Evolutionary conservation across 139 green algal species (phyloP).

Genomic region (Chlorella sp.): DNA sequence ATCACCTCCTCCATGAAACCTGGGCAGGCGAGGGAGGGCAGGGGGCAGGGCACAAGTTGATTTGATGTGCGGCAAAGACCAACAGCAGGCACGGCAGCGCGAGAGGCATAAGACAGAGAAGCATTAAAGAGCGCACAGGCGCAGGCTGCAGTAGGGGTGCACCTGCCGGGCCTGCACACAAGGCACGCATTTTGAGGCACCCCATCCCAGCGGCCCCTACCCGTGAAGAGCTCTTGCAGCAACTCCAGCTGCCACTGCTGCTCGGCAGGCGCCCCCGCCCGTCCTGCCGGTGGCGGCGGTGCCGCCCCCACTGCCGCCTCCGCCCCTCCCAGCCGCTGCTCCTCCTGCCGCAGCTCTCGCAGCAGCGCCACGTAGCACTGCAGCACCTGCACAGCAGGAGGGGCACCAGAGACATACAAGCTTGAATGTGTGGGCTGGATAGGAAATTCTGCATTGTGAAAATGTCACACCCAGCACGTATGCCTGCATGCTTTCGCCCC

Average conservation of each 20-base stretch:
- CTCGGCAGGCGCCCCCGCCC: neutral
- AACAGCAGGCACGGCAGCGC: too few relatives aligned
- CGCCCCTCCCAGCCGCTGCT: conserved; percentile 1
- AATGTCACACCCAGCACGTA: too few relatives aligned
- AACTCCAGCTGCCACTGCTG: conserved; percentile 25
- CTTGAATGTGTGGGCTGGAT: too few relatives aligned
- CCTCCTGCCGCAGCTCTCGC: conserved; percentile 34
- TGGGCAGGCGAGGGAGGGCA: conserved; percentile 1
- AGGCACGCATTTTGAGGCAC: neutral
- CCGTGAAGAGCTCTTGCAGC: conserved; percentile 49
- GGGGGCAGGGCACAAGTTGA: neutral
- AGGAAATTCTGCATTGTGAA: too few relatives aligned
- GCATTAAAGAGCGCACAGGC: too few relatives aligned
- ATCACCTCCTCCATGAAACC: conserved; percentile 64
- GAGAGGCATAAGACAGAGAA: too few relatives aligned
- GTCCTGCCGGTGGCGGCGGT: neutral
- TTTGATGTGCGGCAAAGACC: too few relatives aligned
- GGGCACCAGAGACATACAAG: neutral
- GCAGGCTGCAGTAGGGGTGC: too few relatives aligned
- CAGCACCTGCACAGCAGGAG: conserved; percentile 16
- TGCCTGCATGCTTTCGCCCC: too few relatives aligned
- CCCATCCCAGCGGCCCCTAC: neutral
- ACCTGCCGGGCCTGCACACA: too few relatives aligned
- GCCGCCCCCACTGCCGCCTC: neutral
- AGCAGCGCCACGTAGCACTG: conserved; percentile 40